These are phyloP conservation scores for Aspergillus tamarii DNA, from an alignment of 2,329 filamentous ascomycete species.

Conservation along the genomic window DNA sequence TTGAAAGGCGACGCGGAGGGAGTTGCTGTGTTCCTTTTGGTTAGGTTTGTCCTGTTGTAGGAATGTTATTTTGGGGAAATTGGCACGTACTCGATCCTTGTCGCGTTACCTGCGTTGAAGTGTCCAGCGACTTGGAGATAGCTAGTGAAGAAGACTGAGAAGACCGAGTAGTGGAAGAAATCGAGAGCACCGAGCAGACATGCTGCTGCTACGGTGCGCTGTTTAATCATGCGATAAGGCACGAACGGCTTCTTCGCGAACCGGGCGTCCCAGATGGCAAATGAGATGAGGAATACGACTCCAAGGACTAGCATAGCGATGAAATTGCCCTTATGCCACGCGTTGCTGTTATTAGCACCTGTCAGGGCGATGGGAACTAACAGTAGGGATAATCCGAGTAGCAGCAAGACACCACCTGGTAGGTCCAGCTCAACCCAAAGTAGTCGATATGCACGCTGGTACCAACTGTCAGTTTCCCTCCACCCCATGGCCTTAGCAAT, in stretches of 20 bases:
- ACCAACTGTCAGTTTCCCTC: constrained; percentile 14
- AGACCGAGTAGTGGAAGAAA: constrained; percentile 39
- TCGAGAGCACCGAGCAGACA: constrained; percentile 43
- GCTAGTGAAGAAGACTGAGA: constrained; percentile 47
- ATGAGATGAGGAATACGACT: constrained; percentile 24
- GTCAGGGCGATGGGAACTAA: constrained; percentile 46
- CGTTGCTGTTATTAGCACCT: constrained; percentile 33
- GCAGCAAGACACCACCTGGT: constrained; percentile 36
- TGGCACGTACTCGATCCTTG: constrained; percentile 26
- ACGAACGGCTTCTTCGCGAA: constrained; percentile 45
- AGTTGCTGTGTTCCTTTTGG: constrained; percentile 28
- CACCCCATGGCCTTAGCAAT: constrained; percentile 4
- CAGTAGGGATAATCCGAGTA: constrained; percentile 38
- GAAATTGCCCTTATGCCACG: constrained; percentile 33
- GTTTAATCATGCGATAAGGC: constrained; percentile 42
- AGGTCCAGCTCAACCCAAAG: constrained; percentile 38
- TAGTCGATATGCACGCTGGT: constrained; percentile 22
- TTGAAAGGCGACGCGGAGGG: constrained; percentile 40
- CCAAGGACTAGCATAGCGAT: constrained; percentile 44
- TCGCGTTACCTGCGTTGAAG: constrained; percentile 40
- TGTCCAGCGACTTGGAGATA: constrained; percentile 45
- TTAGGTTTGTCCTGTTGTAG: not conserved
- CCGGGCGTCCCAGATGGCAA: constrained; percentile 43
- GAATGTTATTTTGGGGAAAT: not conserved
- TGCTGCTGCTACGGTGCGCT: constrained; percentile 45